These are phyloP conservation scores for Aechmea fasciata DNA, from an alignment of 176 grass and related monocot species.

Conservation along the genomic window DNA sequence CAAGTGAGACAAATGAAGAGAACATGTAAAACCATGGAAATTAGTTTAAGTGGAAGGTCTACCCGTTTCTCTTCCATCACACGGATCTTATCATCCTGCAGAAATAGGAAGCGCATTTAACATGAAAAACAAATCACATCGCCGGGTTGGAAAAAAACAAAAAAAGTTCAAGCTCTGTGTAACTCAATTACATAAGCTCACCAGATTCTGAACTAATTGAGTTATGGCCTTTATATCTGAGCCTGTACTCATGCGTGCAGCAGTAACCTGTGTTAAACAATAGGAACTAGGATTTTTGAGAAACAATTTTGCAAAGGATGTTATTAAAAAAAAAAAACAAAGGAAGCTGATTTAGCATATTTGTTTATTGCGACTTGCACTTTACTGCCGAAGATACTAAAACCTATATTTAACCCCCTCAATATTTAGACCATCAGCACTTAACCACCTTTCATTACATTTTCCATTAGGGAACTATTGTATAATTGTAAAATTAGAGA, in stretches of 20 bases:
- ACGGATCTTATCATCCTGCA: slow-evolving; percentile 81
- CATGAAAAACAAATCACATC: neutral
- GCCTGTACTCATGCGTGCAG: slow-evolving; percentile 62
- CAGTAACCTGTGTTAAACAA: slow-evolving; percentile 54
- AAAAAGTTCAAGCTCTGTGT: neutral
- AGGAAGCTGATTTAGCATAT: neutral
- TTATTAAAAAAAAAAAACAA: neutral
- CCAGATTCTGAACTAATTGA: slow-evolving; percentile 76
- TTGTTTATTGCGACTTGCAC: too few species aligned
- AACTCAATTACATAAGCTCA: slow-evolving; percentile 17
- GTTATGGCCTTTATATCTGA: slow-evolving; percentile 71
- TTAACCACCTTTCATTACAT: too few species aligned
- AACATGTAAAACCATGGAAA: neutral
- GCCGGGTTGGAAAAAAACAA: neutral
- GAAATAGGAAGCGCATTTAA: neutral
- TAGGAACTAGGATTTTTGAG: slow-evolving; percentile 21
- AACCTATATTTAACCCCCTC: too few species aligned
- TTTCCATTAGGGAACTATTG: too few species aligned
- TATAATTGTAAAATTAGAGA: too few species aligned
- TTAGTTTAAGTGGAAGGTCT: neutral
- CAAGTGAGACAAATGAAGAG: neutral
- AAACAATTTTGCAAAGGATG: slow-evolving; percentile 4
- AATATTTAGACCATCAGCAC: too few species aligned
- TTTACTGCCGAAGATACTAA: too few species aligned
- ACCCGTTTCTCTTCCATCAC: slow-evolving; percentile 92